Evolutionary conservation across 2,329 filamentous ascomycete genomes (phyloP), one percentile per base, ranked within the genome.

Genomic region (Trichophyton rubrum): DNA sequence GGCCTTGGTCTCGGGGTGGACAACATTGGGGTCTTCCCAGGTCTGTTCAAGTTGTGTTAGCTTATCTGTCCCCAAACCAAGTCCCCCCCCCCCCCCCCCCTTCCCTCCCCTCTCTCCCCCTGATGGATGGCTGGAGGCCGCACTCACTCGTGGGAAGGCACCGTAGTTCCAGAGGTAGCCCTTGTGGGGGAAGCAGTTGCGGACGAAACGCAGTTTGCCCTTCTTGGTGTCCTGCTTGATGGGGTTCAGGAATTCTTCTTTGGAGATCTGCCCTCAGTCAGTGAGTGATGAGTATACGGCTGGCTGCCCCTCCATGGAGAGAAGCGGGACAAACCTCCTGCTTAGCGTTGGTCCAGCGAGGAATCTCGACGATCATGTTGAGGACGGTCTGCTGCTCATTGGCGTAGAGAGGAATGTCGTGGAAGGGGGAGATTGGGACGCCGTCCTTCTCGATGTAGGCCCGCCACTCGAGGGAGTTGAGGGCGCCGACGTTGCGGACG

Each of bases 131-230:
- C 2, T 11, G 61, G 62, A 62, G 61, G 64, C 62, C 15, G 64
- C 40, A 71, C 82, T 73, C 82, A 93, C 90, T 82, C 93, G 90
- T 71, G 93, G 93, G 86, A 99, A 97, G 78, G 91, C 91, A 80
- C 93, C 93, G 80, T 99, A 99, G 85, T 99, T 99, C 93, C 93
- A 99, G 71, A 99, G 89, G 80, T 99, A 99, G 68, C 93, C 93
- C 85, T 99, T 97, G 88, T 99, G 93, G 71, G 93, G 93, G 85
- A 99, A 99, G 87, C 93, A 99, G 87, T 99, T 99, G 80, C 93
- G 90, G 75, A 99, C 93, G 76, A 87, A 99, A 73, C 93, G 89
- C 72, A 97, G 90, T 85, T 96, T 97, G 84, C 92, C 93, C 85
- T 99, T 97, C 88, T 99, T 97, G 78, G 85, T 85, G 77, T 99